Conservation (phyloP, 2,329 filamentous ascomycete species). For the Balansia obtecta region DNA sequence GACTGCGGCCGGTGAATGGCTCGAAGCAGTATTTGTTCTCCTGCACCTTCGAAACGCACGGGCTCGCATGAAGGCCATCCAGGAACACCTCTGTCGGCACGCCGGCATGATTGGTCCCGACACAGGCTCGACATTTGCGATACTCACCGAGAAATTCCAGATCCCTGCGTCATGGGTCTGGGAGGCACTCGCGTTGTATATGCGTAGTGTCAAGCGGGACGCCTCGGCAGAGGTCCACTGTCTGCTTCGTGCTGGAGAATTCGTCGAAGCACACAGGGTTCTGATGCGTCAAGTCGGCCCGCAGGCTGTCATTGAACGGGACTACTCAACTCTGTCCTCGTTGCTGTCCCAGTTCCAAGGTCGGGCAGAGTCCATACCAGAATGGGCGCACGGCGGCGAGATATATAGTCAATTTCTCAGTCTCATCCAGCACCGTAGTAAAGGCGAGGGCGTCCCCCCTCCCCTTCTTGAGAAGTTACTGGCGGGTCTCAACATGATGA, state of each 20-base stretch:
- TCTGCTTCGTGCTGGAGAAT: slow-evolving; percentile 65
- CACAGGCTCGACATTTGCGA: slow-evolving; percentile 40
- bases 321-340: slow-evolving; percentile 57
- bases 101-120: slow-evolving; percentile 53
- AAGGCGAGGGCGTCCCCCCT: slow-evolving; percentile 27
- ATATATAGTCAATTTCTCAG: slow-evolving; percentile 57
- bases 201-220: slow-evolving; percentile 60
- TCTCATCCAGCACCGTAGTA: slow-evolving; percentile 32
- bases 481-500: slow-evolving; percentile 42
- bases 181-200: slow-evolving; percentile 74
- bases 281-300: slow-evolving; percentile 75
- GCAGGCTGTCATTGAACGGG: slow-evolving; percentile 65
- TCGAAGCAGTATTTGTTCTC: slow-evolving; percentile 64
- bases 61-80: slow-evolving; percentile 53
- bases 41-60: slow-evolving; percentile 56
- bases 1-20: slow-evolving; percentile 51
- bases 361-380: slow-evolving; percentile 47
- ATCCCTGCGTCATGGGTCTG: slow-evolving; percentile 74
- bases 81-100: slow-evolving; percentile 63
- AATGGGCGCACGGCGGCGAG: slow-evolving; percentile 69
- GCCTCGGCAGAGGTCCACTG: slow-evolving; percentile 62
- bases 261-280: slow-evolving; percentile 71
- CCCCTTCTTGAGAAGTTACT: slow-evolving; percentile 44
- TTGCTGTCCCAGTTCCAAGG: slow-evolving; percentile 62
- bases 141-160: slow-evolving; percentile 50